Evolutionary conservation across 345 rosid genomes (phyloP).

Genomic region (Anacardium occidentale): DNA sequence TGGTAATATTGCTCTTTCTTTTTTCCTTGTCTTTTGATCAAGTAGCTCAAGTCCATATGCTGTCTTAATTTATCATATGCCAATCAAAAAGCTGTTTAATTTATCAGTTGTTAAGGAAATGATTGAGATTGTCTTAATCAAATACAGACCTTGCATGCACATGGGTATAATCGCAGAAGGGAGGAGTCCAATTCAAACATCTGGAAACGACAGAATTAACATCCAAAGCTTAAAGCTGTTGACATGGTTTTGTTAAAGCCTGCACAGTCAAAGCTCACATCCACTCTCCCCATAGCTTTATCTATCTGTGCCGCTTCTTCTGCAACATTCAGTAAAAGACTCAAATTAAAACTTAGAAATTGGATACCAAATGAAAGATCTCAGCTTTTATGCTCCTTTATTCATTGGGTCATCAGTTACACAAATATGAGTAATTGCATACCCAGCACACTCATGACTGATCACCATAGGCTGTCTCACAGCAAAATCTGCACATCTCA

Average conservation of each 20-base stretch:
- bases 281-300: slow-evolving; percentile 59
- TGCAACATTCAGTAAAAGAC: slow-evolving; percentile 50
- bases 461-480: slow-evolving; percentile 97
- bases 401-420: background rate
- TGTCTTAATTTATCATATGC: no score
- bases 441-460: slow-evolving; percentile 98
- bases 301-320: slow-evolving; percentile 62
- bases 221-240: slow-evolving; percentile 38
- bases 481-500: slow-evolving; percentile 72
- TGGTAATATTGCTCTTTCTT: no score
- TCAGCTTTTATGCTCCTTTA: background rate
- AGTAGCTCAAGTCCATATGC: no score
- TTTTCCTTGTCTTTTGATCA: no score
- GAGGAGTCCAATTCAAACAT: no score
- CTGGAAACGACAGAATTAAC: no score
- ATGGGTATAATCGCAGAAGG: no score
- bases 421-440: background rate
- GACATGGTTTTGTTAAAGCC: slow-evolving; percentile 89
- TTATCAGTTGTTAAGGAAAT: no score
- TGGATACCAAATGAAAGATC: background rate
- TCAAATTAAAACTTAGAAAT: background rate
- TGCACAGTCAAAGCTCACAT: slow-evolving; percentile 85
- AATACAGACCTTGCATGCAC: no score
- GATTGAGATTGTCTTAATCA: no score
- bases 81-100: no score